Conservation (phyloP, 257 asterid genomes). For the Cordia subcordata region DNA sequence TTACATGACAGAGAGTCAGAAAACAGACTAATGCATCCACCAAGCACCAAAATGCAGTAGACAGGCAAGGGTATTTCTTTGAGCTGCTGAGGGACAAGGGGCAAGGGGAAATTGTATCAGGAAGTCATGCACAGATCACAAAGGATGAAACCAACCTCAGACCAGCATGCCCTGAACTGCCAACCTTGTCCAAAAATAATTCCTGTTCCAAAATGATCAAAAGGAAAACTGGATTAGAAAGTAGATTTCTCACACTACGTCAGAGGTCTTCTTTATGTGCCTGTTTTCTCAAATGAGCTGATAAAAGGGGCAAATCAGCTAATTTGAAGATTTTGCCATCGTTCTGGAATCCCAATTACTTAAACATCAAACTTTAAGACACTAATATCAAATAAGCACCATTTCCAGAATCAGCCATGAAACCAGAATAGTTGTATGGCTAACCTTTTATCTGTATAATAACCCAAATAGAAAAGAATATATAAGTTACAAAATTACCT, state of each 20-base stretch:
- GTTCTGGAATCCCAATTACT: background rate
- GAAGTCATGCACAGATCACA: background rate
- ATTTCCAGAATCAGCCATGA: background rate
- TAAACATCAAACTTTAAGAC: background rate
- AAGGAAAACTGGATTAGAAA: background rate
- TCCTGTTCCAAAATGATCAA: conserved; percentile 51
- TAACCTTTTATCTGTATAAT: background rate
- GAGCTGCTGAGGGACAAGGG: no score
- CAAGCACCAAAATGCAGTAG: background rate
- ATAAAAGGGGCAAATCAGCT: background rate
- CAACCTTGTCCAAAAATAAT: conserved; percentile 60
- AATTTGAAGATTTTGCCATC: background rate
- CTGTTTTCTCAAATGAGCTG: background rate
- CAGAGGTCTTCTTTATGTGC: background rate
- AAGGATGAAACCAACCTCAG: conserved; percentile 44
- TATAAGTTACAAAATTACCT: conserved; percentile 43
- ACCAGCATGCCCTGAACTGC: conserved; percentile 35
- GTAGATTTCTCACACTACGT: background rate
- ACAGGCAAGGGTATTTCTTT: background rate
- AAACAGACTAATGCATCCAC: no score
- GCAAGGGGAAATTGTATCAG: background rate
- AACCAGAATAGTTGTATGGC: background rate
- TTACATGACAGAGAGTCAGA: no score
- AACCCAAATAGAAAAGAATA: conserved; percentile 11
- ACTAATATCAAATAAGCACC: background rate